Evolutionary conservation across 2,329 filamentous ascomycete genomes (phyloP).

Genomic region (Dryadomyces quercivorus): DNA sequence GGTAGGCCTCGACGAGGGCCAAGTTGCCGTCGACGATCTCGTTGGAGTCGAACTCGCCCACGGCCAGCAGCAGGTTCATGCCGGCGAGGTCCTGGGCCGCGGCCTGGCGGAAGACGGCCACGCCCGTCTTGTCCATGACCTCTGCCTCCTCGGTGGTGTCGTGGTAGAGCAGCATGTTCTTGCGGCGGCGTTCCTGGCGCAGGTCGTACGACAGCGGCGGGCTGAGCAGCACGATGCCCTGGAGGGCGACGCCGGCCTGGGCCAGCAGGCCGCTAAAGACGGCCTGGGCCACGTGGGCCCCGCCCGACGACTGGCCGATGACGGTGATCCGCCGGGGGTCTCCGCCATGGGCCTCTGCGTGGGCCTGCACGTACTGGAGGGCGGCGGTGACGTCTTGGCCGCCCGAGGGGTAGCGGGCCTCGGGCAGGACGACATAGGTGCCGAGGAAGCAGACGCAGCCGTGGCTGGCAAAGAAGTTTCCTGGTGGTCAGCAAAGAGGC

Average conservation of each 20-base stretch:
- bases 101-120: not conserved
- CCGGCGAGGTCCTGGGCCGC: not conserved
- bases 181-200: not conserved
- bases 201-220: not conserved
- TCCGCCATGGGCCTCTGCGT: not conserved
- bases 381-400: not conserved
- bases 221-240: not conserved
- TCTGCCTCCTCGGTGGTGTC: not conserved
- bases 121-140: not conserved
- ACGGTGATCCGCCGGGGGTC: not conserved
- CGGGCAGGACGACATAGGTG: not conserved
- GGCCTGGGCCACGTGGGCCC: not conserved
- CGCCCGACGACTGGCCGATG: not conserved
- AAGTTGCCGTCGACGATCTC: not conserved
- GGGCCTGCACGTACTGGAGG: not conserved
- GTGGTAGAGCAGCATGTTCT: not conserved
- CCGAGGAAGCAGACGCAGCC: not conserved
- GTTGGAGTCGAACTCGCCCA: not conserved
- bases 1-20: not conserved
- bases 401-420: not conserved
- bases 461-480: not conserved
- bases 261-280: not conserved
- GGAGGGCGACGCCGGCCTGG: not conserved
- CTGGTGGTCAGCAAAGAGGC: not conserved
- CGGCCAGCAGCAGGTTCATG: not conserved